These are phyloP conservation scores for Candida pseudoviswanathii DNA, from an alignment of 1,139 yeast species.

Conservation along the genomic window DNA sequence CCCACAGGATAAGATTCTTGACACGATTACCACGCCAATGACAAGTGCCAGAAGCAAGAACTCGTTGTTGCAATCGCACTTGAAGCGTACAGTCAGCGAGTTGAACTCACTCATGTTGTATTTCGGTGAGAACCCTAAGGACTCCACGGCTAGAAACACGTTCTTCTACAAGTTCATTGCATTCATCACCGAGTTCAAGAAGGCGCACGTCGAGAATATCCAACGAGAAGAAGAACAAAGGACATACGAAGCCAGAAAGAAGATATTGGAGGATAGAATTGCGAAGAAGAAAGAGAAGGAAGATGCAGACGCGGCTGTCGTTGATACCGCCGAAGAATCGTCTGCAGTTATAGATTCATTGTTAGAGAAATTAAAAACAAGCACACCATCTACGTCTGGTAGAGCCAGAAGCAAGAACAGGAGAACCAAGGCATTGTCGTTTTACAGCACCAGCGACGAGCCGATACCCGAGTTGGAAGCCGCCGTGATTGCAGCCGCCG, in stretches of 20 bases:
- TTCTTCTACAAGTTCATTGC: conserved; percentile 41
- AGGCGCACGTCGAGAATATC: conserved; percentile 49
- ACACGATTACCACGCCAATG: conserved; percentile 48
- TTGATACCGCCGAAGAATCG: conserved; percentile 20
- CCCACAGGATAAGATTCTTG: conserved; percentile 71
- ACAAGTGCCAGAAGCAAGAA: conserved; percentile 68
- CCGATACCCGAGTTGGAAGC: conserved; percentile 2
- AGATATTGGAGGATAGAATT: conserved; percentile 32
- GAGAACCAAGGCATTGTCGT: conserved; percentile 38
- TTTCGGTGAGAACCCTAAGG: conserved; percentile 80
- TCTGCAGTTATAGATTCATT: conserved; percentile 41
- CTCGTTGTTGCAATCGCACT: conserved; percentile 55
- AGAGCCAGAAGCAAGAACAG: conserved; percentile 25
- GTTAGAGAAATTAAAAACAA: conserved; percentile 39
- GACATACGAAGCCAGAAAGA: conserved; percentile 41
- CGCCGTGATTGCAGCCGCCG: background rate
- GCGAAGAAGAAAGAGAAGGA: conserved; percentile 15
- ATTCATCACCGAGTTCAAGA: conserved; percentile 45
- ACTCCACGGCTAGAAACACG: conserved; percentile 43
- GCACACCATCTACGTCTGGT: conserved; percentile 22
- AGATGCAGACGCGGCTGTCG: conserved; percentile 17
- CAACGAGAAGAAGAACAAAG: conserved; percentile 51
- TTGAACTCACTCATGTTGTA: conserved; percentile 67
- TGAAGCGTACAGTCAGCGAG: conserved; percentile 54
- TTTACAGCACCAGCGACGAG: conserved; percentile 28